Percentiles rank a stretch among this genome's conserved stretches.
Conservation (phyloP, 2,329 filamentous ascomycete genomes). For the Pseudogymnoascus verrucosus region DNA sequence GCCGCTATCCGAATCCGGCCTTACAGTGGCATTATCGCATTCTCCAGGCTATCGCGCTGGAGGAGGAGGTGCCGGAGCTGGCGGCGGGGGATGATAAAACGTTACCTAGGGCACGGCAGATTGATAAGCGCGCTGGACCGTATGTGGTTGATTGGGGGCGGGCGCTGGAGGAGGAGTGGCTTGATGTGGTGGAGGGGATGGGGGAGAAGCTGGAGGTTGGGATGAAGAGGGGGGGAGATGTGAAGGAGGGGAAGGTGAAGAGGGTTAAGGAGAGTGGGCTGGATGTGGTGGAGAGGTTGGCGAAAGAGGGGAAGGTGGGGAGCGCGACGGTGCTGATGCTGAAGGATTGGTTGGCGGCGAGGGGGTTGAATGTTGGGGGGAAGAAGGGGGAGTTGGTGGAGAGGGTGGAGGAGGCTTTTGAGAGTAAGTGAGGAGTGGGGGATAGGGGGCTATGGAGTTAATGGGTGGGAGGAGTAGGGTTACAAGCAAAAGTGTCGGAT, state of each 20-base stretch:
- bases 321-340: constrained; percentile 20
- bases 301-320: constrained; percentile 13
- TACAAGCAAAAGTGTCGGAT: not conserved
- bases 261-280: constrained; percentile 14
- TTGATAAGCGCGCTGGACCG: constrained; percentile 77
- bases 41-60: constrained; percentile 80
- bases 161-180: constrained; percentile 47
- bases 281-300: constrained; percentile 18
- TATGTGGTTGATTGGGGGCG: constrained; percentile 72
- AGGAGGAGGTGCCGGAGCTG: constrained; percentile 76
- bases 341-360: constrained; percentile 18
- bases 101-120: constrained; percentile 74
- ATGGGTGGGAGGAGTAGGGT: not conserved
- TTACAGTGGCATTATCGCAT: constrained; percentile 98
- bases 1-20: constrained; percentile 82
- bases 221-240: constrained; percentile 44
- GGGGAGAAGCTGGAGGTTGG: constrained; percentile 13
- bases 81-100: constrained; percentile 66
- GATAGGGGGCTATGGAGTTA: not conserved
- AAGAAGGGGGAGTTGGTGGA: constrained; percentile 22
- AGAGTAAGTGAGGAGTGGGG: not conserved
- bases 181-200: not conserved
- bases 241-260: constrained; percentile 23
- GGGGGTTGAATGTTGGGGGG: constrained; percentile 18
- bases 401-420: constrained; percentile 12